Evolutionary conservation across 371 early-diverging fungal genomes (phyloP), one percentile per base, ranked within the genome.

Genomic region (Mortierella sp.): DNA sequence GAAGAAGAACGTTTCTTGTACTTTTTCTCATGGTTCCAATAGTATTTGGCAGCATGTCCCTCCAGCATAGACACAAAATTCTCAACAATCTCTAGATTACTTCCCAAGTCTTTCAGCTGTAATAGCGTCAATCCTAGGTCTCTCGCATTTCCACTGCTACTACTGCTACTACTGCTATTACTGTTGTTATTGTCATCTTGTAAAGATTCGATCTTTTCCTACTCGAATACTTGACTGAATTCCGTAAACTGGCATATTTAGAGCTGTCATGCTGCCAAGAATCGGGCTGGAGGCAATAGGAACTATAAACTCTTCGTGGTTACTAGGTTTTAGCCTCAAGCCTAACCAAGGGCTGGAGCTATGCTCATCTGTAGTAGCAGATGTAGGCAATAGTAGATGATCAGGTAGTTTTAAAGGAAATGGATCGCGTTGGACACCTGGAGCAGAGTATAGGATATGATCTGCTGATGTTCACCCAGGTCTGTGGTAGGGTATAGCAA

Each of bases 401-500:
- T 56, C 64, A 0, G 76, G 76, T 1, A 76, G 28, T 22, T 76
- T 71, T 3, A 63, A 63, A 1, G 67, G 68, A 4, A 76, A 22
- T 0, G 76, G 70, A 23, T 70, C 68, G 29, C 76, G 70, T 43
- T 75, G 66, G 22, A 60, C 23, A 10, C 75, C 70, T 0, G 76
- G 76, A 15, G 66, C 63, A 1, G 67, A 53, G n/a, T 71, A 76
- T 3, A 71, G 40, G 56, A 75, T 75, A 35, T 75, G 45, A 26
- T 75, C 75, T n/a, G 53, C 70, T 5, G 70, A 61, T 1, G 66
- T 47, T 13, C 70, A 54, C 12, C n/a, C 29, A 3, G 66, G 72
- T 23, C n/a, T 55, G 34, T 69, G n/a, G n/a, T n/a, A n/a, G n/a
- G n/a, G 59, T 13, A 51, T 13, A 3, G 35, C 17, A 40, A 37